Conservation (phyloP, 306 rosid species). For the Begonia fuchsioides region DNA sequence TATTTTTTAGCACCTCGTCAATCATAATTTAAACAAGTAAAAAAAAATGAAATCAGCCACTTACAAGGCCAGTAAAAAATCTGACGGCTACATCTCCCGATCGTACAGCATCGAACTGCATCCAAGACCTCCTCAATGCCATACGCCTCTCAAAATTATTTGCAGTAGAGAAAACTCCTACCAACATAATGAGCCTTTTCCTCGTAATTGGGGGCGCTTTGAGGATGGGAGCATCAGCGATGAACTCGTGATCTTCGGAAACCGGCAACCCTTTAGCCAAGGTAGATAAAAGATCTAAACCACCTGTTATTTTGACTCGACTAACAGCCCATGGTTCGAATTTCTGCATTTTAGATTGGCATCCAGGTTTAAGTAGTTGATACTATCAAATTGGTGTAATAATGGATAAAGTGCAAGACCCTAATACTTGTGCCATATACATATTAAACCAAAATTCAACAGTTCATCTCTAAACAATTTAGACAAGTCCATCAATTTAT, state of each 20-base stretch:
- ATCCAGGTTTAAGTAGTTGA: conserved; percentile 1
- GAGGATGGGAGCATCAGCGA: conserved; percentile 43
- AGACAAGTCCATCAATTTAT: no score
- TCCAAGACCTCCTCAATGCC: conserved; percentile 96
- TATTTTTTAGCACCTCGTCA: no score
- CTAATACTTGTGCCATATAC: no score
- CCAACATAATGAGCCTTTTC: conserved; percentile 54
- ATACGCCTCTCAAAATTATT: conserved; percentile 87
- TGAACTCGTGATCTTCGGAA: conserved; percentile 62
- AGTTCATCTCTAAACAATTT: no score
- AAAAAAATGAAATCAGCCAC: conserved; percentile 16
- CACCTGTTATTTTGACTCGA: conserved; percentile 48
- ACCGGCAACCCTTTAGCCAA: conserved; percentile 88
- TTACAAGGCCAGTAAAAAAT: conserved; percentile 94
- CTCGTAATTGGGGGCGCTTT: conserved; percentile 50
- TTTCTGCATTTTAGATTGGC: conserved; percentile 36
- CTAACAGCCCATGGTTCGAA: conserved; percentile 83
- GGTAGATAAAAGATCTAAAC: conserved; percentile 50
- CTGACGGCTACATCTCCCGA: conserved; percentile 77
- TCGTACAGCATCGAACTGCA: conserved; percentile 72
- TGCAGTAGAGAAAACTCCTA: conserved; percentile 85
- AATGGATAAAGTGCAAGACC: background rate
- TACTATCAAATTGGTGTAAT: conserved; percentile 2
- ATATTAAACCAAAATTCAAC: background rate
- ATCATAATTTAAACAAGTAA: no score